Evolutionary conservation across 139 green algal genomes (phyloP).

Genomic region (Marvania coccoides): DNA sequence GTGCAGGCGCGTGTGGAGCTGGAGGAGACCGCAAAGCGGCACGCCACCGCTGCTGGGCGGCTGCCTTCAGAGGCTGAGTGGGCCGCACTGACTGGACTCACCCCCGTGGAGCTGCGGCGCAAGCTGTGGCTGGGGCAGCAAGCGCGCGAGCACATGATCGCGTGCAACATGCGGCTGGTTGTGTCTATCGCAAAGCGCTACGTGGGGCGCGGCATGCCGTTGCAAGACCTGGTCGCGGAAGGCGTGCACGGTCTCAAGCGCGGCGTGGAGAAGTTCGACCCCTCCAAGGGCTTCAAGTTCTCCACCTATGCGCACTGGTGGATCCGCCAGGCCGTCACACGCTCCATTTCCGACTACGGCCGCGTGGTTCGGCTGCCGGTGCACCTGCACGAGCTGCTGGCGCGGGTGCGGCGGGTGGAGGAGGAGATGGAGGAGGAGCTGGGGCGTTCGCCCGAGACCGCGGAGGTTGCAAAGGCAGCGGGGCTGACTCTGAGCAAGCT

Average conservation of each 20-base stretch:
- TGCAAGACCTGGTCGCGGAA: conserved; percentile 73
- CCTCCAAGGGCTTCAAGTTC: conserved; percentile 86
- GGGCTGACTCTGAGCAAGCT: conserved; percentile 54
- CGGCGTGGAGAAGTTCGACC: conserved; percentile 90
- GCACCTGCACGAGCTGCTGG: conserved; percentile 67
- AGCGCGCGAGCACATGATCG: conserved; percentile 79
- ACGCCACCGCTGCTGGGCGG: conserved; percentile 34
- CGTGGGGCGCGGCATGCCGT: conserved; percentile 43
- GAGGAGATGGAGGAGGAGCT: conserved; percentile 25
- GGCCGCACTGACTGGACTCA: conserved; percentile 32
- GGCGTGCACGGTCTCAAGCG: conserved; percentile 74
- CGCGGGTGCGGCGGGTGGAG: conserved; percentile 14
- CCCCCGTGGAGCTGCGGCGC: conserved; percentile 6
- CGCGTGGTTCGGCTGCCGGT: conserved; percentile 70
- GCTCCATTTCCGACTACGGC: conserved; percentile 50
- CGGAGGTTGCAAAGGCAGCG: conserved; percentile 46
- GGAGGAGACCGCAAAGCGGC: conserved; percentile 35
- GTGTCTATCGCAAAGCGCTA: conserved; percentile 84
- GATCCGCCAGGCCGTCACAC: conserved; percentile 80
- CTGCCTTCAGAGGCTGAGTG: conserved; percentile 44
- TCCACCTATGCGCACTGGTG: conserved; percentile 97
- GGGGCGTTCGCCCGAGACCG: conserved; percentile 22
- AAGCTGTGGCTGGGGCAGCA: conserved; percentile 36
- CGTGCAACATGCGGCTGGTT: conserved; percentile 90
- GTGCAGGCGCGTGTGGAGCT: conserved; percentile 66